Percentiles rank a stretch among this genome's conserved stretches.
phyloP scores from a whole-genome alignment of 352 stramenopile genomes.

The Thalassiosira mediterranea region DNA sequence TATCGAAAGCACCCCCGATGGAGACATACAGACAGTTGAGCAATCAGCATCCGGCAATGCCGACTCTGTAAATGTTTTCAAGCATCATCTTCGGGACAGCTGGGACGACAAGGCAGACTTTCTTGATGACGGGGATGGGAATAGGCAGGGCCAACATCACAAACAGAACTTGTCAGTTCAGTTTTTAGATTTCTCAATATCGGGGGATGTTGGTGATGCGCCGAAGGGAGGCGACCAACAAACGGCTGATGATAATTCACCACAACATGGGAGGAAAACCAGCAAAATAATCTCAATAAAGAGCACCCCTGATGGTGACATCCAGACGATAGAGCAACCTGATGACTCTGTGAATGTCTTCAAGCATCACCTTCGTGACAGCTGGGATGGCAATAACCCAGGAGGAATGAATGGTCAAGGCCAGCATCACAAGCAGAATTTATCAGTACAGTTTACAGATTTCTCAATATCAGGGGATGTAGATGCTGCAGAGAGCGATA shows the following conservation, averaged over 20 bases:
- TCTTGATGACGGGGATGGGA: not conserved
- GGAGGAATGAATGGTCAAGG: not conserved
- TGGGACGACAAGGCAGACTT: slow-evolving; percentile 8
- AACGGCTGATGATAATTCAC: too few species aligned
- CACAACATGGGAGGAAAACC: not conserved
- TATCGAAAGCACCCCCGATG: slow-evolving; percentile 24
- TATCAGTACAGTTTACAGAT: slow-evolving; percentile 12
- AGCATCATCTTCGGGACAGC: slow-evolving; percentile 24
- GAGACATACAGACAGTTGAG: slow-evolving; percentile 26
- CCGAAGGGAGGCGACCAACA: too few species aligned
- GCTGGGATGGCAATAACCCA: slow-evolving; percentile 17
- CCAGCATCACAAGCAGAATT: slow-evolving; percentile 4
- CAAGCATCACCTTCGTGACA: slow-evolving; percentile 27
- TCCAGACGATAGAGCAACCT: not conserved
- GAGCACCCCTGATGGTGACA: slow-evolving; percentile 31
- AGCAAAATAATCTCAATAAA: not conserved
- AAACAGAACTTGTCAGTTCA: slow-evolving; percentile 27
- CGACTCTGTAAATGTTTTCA: not conserved
- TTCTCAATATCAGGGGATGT: slow-evolving; percentile 2
- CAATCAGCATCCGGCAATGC: not conserved
- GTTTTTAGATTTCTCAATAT: slow-evolving; percentile 33
- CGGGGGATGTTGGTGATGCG: too few species aligned
- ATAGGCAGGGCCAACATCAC: slow-evolving; percentile 2
- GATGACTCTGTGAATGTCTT: not conserved
- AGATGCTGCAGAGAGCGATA: not conserved